Base-by-base conservation (phyloP, 2,329 filamentous ascomycete genomes). In the Pseudocercospora cruenta region DNA sequence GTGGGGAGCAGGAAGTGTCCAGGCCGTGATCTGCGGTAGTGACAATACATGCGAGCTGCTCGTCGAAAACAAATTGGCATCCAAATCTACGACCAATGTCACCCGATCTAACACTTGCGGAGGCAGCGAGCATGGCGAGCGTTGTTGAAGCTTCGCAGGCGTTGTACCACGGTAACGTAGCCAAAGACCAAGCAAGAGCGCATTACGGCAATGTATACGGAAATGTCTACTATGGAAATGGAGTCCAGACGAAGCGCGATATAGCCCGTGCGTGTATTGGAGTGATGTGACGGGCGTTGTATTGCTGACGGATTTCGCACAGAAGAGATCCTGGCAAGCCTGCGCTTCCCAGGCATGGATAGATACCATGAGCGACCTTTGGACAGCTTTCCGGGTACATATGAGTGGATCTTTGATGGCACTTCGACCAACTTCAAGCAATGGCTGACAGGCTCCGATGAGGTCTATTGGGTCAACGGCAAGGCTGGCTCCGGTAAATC, bases 361-460 rank as follows among this genome's bases (percentile, higher is more conserved):
- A 45, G 57, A 16, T 59, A 59, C 24, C 31, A 59, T 12, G 16
- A 59, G 4, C 36, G 33, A 14, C 57, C 57, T 47, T 24, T 59
- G 57, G 57, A 59, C 21, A 59, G 57, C 57, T 59, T 45, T 26
- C 33, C 57, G 0, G 57, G 57, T 6, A 59, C 57, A 9, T 59
- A 47, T 16, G 39, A 59, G 4, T 59, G 57, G 57, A 43, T 59
- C 10, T 47, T 59, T n/a, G 51, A 55, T 5, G 51, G 51, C 12
- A 33, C 16, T 10, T 55, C 51, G 16, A 55, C 51, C 4, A 26
- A 24, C 14, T 55, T 55, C 16, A 55, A 4, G n/a, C 51, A 31
- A 10, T 55, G 51, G 51, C 51, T 33, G 14, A 26, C 19, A 24
- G 9, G 47, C n/a, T 26, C 19, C 1, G 9, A 51, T 14, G 19